Evolutionary conservation across 208 protist genomes (phyloP), one percentile per base, ranked within the genome.

Genomic region (Strigomonas culicis): DNA sequence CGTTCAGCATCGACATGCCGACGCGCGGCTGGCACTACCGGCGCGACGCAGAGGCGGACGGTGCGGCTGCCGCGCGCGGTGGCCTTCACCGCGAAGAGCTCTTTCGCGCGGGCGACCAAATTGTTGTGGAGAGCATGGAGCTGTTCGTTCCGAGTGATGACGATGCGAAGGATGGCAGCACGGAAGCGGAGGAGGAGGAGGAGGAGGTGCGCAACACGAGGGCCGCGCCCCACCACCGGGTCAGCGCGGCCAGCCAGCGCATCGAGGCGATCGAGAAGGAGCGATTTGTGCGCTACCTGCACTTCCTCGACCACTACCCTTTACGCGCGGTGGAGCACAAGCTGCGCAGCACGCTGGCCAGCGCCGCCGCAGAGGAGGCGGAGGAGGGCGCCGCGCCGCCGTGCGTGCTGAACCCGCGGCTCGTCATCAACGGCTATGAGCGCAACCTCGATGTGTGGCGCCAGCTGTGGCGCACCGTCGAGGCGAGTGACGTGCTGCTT

Each of bases 401-500:
- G 1, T 13, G 69, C 19, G 10, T 39, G 30, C 34, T 51, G 19
- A 59, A 77, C 30, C 51, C 24, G 2, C 56, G 61, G 4, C 56
- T 91, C 51, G 60, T 86, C 32, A 53, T 98, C 24, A 98, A 88
- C 72, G 90, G 86, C 44, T 99, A 97, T 77, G 97, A 99, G 71
- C 92, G 92, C 31, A 99, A 99, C 72, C 17, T 99, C 1, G 95
- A 99, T 8, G 97, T 99, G n/a, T 99, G 97, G 97, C 84, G 97
- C 27, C 98, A 99, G 82, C 82, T 99, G 0, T 99, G 98, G 98
- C 85, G 98, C 32, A 97, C 97, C 0, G 82, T 98, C 10, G 98
- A 99, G 70, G 60, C 82, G 39, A 97, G 92, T 21, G 97, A 99
- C 72, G 82, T 99, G 4, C 75, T 98, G 19, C 57, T 98, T 0